Conservation (phyloP, 345 rosid genomes). For the Eucalyptus camaldulensis region DNA sequence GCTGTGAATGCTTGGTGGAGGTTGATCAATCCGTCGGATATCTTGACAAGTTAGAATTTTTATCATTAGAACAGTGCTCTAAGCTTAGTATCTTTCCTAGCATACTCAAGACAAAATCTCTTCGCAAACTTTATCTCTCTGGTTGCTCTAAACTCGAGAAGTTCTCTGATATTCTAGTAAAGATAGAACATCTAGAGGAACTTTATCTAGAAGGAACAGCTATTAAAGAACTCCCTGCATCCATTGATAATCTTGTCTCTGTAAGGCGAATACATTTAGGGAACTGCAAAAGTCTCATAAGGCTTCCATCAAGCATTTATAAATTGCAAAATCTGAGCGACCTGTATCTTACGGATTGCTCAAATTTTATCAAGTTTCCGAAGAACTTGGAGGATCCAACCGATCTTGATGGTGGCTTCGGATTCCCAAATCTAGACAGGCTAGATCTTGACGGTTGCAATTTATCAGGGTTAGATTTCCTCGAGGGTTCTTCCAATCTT, state of each 20-base stretch:
- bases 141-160: not conserved
- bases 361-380: not conserved
- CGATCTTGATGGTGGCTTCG: not conserved
- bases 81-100: not conserved
- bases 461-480: not conserved
- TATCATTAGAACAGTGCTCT: accelerated
- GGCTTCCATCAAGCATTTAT: not conserved
- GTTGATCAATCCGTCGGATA: not conserved
- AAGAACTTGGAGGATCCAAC: not conserved
- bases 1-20: not conserved
- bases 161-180: accelerated
- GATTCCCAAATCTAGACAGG: not conserved
- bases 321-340: not conserved
- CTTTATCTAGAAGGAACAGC: accelerated
- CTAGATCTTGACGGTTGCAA: accelerated
- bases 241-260: not conserved
- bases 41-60: not conserved
- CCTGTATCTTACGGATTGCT: too few relatives aligned
- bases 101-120: not conserved
- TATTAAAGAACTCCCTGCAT: not conserved
- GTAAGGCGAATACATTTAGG: accelerated
- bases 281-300: accelerated
- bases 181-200: not conserved
- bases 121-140: accelerated
- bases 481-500: not conserved